Base-by-base conservation (phyloP, 2,329 filamentous ascomycete species). In the Arthrobotrys entomopaga region DNA sequence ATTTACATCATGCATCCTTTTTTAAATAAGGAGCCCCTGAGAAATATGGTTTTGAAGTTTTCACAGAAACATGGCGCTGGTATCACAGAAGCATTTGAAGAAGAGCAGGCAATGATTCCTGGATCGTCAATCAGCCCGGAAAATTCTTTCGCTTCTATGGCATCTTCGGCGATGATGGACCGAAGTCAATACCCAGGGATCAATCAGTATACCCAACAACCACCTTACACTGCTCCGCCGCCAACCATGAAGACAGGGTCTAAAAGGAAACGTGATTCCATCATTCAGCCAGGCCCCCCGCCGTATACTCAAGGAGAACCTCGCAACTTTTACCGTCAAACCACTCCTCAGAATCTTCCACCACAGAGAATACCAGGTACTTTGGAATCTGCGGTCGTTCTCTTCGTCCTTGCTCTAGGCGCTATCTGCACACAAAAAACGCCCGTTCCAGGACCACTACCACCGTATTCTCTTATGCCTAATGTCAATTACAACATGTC, bases 321-420 rank as follows among this genome's bases (percentile, higher is more conserved):
- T 76, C 71, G 77, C 22, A 78, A 71, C 11, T 77, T 77, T 11
- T 79, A 80, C 13, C 79, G 81, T 65, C 78, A 77, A 74, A 78
- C 71, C 38, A 75, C 78, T 5, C 52, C 78, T 59, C 56, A 77
- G 64, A 70, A 83, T 65, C 87, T 87, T 1, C 86, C 86, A 77
- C 85, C 52, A 15, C 77, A 78, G 57, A 50, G 70, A 34, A 78
- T 78, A 7, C 77, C 77, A 10, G 75, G 89, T 60, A 92, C 90
- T 6, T 88, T 95, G 15, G 86, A 89, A 61, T 96, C 91, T 77
- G 93, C 93, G 0, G 85, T 98, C 43, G 87, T 97, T 0, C 85
- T 97, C 1, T 84, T 94, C 2, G 88, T 97, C 0, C 84, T 98
- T 63, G 94, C 94, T 0, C 83, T 99, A 4, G 95, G 95, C 16